Evolutionary conservation across 1,284 basidiomycete species (phyloP).

Genomic region (Fomes fomentarius): DNA sequence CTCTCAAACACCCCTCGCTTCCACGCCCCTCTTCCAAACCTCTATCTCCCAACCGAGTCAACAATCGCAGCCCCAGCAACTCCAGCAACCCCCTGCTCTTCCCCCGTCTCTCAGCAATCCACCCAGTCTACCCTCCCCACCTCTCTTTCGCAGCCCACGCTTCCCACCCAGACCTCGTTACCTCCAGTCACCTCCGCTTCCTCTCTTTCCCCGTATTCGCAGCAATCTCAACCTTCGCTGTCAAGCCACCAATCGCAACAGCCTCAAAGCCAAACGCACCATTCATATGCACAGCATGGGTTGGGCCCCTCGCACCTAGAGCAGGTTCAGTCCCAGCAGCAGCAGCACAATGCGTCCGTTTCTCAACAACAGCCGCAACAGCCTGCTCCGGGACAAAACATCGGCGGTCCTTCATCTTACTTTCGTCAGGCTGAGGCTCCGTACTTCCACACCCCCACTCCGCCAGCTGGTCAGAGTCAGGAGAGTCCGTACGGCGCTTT

Average conservation of each 20-base stretch:
- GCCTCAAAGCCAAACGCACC: conserved; percentile 40
- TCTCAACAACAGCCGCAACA: conserved; percentile 40
- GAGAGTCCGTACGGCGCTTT: conserved; percentile 70
- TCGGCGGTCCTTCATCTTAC: conserved; percentile 47
- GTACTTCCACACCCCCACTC: conserved; percentile 77
- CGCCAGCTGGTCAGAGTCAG: conserved; percentile 66
- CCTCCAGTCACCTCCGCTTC: conserved; percentile 33
- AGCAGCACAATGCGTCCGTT: conserved; percentile 38
- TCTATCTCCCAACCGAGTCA: conserved; percentile 48
- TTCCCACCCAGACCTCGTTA: conserved; percentile 32
- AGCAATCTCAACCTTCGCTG: conserved; percentile 39
- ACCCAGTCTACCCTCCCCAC: conserved; percentile 43
- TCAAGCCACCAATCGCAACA: conserved; percentile 45
- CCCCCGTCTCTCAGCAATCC: conserved; percentile 38
- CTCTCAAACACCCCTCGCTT: conserved; percentile 34
- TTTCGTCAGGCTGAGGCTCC: conserved; percentile 70
- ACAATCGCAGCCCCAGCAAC: conserved; percentile 27
- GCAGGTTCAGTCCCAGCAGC: conserved; percentile 45
- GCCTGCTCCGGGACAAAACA: conserved; percentile 45
- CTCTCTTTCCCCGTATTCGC: conserved; percentile 45
- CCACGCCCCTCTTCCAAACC: conserved; percentile 45
- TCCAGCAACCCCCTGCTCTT: conserved; percentile 30
- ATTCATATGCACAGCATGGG: conserved; percentile 65
- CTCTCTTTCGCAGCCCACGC: conserved; percentile 43
- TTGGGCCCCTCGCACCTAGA: conserved; percentile 68